A percentile compares a stretch with the other conserved stretches of the same genome.
phyloP scores from a whole-genome alignment of 1,284 basidiomycete genomes.

The Pseudomicrostroma phylloplanum region DNA sequence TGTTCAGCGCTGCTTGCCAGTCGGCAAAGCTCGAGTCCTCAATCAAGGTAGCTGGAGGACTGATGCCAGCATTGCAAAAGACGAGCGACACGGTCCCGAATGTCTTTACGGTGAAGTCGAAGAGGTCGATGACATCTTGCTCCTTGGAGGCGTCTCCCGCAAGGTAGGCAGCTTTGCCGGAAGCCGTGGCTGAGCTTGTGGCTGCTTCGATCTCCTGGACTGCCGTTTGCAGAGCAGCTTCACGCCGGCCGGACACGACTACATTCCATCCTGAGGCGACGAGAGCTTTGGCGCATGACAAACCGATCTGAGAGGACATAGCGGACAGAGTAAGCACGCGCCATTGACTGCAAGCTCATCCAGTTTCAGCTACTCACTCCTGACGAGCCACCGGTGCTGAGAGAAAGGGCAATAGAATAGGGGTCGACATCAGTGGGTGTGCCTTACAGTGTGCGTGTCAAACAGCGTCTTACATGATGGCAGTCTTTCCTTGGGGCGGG shows the following conservation, averaged over 20 bases:
- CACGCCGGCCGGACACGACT: conserved; percentile 27
- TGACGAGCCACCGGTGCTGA: no score
- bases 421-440: no score
- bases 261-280: conserved; percentile 36
- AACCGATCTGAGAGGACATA: conserved; percentile 19
- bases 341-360: no score
- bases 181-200: conserved; percentile 2
- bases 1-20: conserved; percentile 34
- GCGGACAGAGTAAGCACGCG: no score
- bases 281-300: conserved; percentile 28
- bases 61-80: conserved; percentile 38
- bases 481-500: neutral
- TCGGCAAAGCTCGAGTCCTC: conserved; percentile 27
- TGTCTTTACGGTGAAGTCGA: neutral
- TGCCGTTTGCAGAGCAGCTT: conserved; percentile 21
- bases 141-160: conserved; percentile 32
- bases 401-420: no score
- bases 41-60: conserved; percentile 28
- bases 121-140: conserved; percentile 18
- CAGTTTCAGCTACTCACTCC: no score
- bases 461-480: conserved; percentile 53
- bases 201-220: conserved; percentile 20
- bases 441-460: no score
- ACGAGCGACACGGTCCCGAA: conserved; percentile 30
- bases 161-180: conserved; percentile 13